Evolutionary conservation across 805 yeast species (phyloP).

Genomic region (Candida schatavii): DNA sequence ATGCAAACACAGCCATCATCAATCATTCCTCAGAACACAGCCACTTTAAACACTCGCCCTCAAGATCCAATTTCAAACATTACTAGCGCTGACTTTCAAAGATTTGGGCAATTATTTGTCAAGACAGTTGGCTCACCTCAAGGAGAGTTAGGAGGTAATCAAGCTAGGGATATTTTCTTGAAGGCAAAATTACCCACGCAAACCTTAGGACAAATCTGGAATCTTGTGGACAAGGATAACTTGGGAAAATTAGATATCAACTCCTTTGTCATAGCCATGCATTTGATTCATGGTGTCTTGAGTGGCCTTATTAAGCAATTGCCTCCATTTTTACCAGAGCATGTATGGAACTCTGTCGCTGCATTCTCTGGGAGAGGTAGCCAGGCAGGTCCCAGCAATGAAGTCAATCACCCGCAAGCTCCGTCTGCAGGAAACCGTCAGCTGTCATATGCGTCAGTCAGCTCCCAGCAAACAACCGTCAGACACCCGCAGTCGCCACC

Average conservation of each 20-base stretch:
- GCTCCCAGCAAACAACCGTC: slow-evolving; percentile 34
- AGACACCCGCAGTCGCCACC: slow-evolving; percentile 22
- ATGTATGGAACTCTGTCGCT: slow-evolving; percentile 24
- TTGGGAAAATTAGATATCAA: slow-evolving; percentile 69
- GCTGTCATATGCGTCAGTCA: slow-evolving; percentile 22
- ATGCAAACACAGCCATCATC: slow-evolving; percentile 33
- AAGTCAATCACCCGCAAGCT: neutral
- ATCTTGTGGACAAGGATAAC: slow-evolving; percentile 72
- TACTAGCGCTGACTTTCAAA: slow-evolving; percentile 54
- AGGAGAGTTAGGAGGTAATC: slow-evolving; percentile 66
- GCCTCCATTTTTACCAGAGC: slow-evolving; percentile 42
- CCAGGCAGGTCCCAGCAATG: neutral
- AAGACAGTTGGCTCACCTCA: slow-evolving; percentile 55
- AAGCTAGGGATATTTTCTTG: slow-evolving; percentile 80
- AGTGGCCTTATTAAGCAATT: slow-evolving; percentile 61
- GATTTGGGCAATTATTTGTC: slow-evolving; percentile 69
- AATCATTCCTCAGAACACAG: slow-evolving; percentile 34
- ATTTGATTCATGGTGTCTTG: slow-evolving; percentile 78
- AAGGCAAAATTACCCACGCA: slow-evolving; percentile 84
- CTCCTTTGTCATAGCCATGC: slow-evolving; percentile 93
- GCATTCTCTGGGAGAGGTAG: neutral
- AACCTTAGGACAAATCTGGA: slow-evolving; percentile 85
- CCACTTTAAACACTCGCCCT: slow-evolving; percentile 32
- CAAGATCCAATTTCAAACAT: slow-evolving; percentile 49
- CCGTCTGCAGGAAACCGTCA: slow-evolving; percentile 18